A percentile compares a stretch with the other conserved stretches of the same genome.
Evolutionary conservation across 2,329 filamentous ascomycete species (phyloP).

Genomic region (Coleophoma eucalyptorum): DNA sequence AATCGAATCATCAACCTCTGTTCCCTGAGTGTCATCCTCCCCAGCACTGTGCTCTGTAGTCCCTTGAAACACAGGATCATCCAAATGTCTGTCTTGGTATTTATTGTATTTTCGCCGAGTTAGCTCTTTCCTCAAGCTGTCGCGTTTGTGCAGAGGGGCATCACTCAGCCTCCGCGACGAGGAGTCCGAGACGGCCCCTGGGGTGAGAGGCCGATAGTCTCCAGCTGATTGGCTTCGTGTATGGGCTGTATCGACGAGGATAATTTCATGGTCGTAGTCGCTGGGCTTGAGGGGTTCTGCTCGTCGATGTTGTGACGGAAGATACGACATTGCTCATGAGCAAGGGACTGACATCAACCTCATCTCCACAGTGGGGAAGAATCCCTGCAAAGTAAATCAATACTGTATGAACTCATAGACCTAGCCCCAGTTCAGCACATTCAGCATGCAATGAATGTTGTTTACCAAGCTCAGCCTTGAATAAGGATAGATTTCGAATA

Average conservation of each 20-base stretch:
- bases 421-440: no score
- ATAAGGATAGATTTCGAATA: no score
- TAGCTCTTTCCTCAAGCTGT: constrained; percentile 20
- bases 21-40: constrained; percentile 3
- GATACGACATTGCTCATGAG: constrained; percentile 19
- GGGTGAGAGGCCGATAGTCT: background rate
- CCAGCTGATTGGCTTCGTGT: constrained; percentile 13
- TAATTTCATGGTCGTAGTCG: constrained; percentile 70
- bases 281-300: constrained; percentile 49
- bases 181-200: constrained; percentile 13
- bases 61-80: background rate
- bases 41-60: constrained; percentile 1
- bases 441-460: no score
- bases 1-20: background rate
- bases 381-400: no score
- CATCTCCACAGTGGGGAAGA: background rate
- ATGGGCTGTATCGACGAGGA: constrained; percentile 50
- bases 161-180: constrained; percentile 19
- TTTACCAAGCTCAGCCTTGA: no score
- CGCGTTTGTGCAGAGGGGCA: constrained; percentile 16
- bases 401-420: no score
- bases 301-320: constrained; percentile 38
- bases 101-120: constrained; percentile 22
- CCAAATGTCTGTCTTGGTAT: constrained; percentile 31
- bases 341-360: constrained; percentile 7